phyloP scores from a whole-genome alignment of 140 eudicot genomes.

The Oenanthe javanica region DNA sequence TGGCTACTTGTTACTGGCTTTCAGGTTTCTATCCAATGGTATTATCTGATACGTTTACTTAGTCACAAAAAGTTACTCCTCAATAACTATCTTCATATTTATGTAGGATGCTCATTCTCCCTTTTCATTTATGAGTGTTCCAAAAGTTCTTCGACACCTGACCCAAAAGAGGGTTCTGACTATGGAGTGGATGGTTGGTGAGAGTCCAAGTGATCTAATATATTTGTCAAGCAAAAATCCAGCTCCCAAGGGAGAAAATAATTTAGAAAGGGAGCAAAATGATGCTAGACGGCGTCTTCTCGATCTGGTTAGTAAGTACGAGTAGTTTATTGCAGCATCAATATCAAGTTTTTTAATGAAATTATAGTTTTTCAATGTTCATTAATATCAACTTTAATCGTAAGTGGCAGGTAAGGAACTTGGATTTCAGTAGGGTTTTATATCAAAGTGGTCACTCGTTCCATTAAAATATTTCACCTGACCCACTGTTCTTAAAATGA shows the following conservation, averaged over 20 bases:
- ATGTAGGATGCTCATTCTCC: conserved; percentile 87
- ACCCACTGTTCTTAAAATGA: too few relatives aligned
- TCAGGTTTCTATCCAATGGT: neutral
- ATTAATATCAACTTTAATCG: neutral
- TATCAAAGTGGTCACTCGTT: too few relatives aligned
- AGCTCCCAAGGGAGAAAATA: conserved; percentile 20
- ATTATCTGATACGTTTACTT: neutral
- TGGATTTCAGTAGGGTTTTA: neutral
- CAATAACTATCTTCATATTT: conserved; percentile 1
- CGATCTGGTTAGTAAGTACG: conserved; percentile 58
- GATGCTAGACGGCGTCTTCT: conserved; percentile 73
- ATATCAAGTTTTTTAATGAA: neutral
- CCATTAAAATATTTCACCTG: too few relatives aligned
- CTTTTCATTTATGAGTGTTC: conserved; percentile 60
- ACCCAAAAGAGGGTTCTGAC: conserved; percentile 70
- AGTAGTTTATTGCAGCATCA: neutral
- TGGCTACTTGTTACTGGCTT: neutral
- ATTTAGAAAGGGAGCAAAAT: conserved; percentile 37
- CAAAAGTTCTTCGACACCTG: conserved; percentile 55
- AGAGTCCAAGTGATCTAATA: conserved; percentile 78
- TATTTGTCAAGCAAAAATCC: conserved; percentile 27
- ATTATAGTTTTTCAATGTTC: neutral
- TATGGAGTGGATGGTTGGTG: conserved; percentile 98
- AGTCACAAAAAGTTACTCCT: neutral
- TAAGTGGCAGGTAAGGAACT: neutral